Conservation (phyloP, 2,329 filamentous ascomycete species). For the Colletotrichum godetiae region DNA sequence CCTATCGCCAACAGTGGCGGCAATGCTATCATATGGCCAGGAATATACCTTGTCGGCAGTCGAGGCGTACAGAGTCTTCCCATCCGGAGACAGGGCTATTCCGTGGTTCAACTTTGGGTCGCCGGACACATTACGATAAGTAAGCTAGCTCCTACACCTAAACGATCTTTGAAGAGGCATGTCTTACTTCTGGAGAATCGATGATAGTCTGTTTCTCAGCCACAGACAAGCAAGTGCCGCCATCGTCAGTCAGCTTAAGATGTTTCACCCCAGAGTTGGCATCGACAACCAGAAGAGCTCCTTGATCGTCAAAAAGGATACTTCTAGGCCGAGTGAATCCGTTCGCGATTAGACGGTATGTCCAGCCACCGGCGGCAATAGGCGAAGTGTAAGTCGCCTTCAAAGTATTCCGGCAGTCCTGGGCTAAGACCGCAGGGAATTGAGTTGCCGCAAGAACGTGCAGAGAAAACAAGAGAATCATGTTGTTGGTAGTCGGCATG, state of each 20-base stretch:
- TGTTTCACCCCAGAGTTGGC: constrained; percentile 52
- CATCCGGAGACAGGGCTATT: constrained; percentile 47
- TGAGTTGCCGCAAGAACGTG: neutral
- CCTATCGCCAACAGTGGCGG: constrained; percentile 53
- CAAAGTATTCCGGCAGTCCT: constrained; percentile 47
- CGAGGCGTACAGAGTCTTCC: constrained; percentile 62
- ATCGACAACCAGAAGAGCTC: constrained; percentile 59
- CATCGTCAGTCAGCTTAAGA: constrained; percentile 53
- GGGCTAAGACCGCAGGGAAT: neutral
- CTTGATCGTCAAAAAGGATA: constrained; percentile 56
- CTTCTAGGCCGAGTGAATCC: constrained; percentile 54
- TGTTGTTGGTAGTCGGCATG: neutral
- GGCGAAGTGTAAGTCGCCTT: constrained; percentile 49
- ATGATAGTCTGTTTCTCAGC: constrained; percentile 38
- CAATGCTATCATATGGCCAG: constrained; percentile 68
- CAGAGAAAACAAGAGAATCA: neutral
- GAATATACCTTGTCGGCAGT: constrained; percentile 63
- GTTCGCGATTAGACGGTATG: constrained; percentile 54
- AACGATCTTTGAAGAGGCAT: neutral
- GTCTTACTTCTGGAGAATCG: constrained; percentile 3
- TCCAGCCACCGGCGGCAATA: constrained; percentile 53
- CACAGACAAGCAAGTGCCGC: constrained; percentile 52
- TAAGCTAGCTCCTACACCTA: neutral
- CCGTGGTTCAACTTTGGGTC: constrained; percentile 59
- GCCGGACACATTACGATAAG: neutral